Evolutionary conservation across 345 rosid genomes (phyloP), one percentile per base, ranked within the genome.

Genomic region (Salix arbutifolia): DNA sequence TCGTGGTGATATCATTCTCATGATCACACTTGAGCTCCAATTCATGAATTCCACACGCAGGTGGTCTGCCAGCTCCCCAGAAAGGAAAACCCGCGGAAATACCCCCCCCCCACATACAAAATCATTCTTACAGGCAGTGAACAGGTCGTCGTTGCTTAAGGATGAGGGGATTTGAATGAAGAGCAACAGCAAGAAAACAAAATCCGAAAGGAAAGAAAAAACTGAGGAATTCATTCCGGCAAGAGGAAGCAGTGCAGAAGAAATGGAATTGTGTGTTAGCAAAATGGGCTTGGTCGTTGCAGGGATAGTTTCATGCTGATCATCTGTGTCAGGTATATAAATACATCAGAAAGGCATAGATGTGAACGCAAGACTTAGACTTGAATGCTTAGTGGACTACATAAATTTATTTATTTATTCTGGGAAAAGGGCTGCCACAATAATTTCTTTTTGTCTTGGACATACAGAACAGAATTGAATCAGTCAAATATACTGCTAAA

Each of bases 1-100:
- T 19, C 12, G 26, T 70, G n/a, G 87, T 0, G 0, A 0, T 6
- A 3, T 10, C 30, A 9, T 17, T 2, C 3, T 48, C 18, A n/a
- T n/a, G n/a, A n/a, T n/a, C n/a, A 6, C 92, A 87, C 8, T 3
- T 2, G 48, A 90, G 90, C 80, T 76, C 17, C 18, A 89, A 61
- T 1, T 0, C 62, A 9, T 78, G 89, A 74, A 81, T 73, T 2
- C 90, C 91, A 23, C 94, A 88, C 25, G 0, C 0, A 0, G 0
- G 0, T 0, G n/a, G 38, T 9, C 82, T 73, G 4, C 0, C 38
- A 3, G 26, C 61, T 73, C 91, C 90, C 60, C 77, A 81, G 73
- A 90, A 90, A 40, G 92, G 94, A 74, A 58, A 89, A 6, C 75
- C 69, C 0, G 74, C 81, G 0, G 48, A 19, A 62, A 87, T 3